Percentiles rank a stretch among this genome's conserved stretches.
Conservation (phyloP, 2,329 filamentous ascomycete genomes). For the Penicillium sp. region DNA sequence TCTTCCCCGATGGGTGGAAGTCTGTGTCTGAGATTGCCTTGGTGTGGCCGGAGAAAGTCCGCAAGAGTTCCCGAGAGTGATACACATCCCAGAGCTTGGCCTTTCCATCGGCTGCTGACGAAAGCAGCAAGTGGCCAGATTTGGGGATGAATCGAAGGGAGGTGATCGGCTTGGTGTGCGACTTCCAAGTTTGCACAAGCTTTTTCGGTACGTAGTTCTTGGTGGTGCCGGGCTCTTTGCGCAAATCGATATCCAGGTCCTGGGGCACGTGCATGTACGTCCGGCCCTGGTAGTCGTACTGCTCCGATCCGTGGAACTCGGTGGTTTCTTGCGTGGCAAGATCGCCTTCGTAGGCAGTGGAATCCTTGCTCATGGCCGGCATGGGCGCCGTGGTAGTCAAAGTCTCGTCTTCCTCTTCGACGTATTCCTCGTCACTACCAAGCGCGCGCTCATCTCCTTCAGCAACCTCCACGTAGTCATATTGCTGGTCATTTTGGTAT, state of each 20-base stretch:
- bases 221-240: conserved; percentile 73
- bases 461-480: conserved; percentile 65
- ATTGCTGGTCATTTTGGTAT: conserved; percentile 73
- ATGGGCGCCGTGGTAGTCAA: conserved; percentile 52
- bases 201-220: conserved; percentile 97
- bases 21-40: conserved; percentile 88
- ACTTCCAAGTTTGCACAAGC: conserved; percentile 84
- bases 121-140: conserved; percentile 85
- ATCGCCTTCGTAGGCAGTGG: conserved; percentile 51
- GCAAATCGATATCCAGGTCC: conserved; percentile 81
- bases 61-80: conserved; percentile 81
- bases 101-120: conserved; percentile 84
- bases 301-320: conserved; percentile 77
- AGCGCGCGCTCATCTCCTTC: conserved; percentile 66
- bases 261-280: conserved; percentile 98
- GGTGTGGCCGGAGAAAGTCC: conserved; percentile 86
- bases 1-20: conserved; percentile 78
- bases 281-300: conserved; percentile 90
- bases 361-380: conserved; percentile 52
- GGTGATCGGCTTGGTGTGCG: conserved; percentile 81
- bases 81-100: conserved; percentile 96
- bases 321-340: conserved; percentile 74
- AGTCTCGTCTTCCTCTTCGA: conserved; percentile 62
- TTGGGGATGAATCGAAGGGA: conserved; percentile 85
- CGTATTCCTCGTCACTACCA: conserved; percentile 75